phyloP scores from a whole-genome alignment of 805 yeast species.

The Cyberlindnera nakhonratchasimensis region DNA sequence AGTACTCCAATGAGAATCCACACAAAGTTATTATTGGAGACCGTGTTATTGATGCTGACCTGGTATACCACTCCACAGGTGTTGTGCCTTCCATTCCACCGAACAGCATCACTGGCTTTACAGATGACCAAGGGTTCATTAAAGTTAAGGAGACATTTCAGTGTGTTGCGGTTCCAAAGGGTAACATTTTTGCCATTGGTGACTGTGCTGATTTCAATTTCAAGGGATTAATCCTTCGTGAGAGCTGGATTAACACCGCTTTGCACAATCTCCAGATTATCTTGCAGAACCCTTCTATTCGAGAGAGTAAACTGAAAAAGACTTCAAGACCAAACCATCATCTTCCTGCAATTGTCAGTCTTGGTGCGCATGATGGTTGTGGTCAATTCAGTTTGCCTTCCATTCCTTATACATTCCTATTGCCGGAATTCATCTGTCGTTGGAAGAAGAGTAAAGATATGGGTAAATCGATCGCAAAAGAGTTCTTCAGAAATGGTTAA shows the following conservation, averaged over 20 bases:
- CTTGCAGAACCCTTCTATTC: neutral
- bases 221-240: slow-evolving; percentile 21
- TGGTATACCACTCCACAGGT: slow-evolving; percentile 20
- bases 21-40: slow-evolving; percentile 5
- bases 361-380: slow-evolving; percentile 28
- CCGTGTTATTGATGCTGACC: slow-evolving; percentile 19
- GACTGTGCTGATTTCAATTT: slow-evolving; percentile 28
- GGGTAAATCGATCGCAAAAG: neutral
- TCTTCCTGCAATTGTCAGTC: slow-evolving; percentile 14
- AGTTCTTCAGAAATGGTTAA: neutral
- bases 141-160: slow-evolving; percentile 25
- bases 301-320: neutral
- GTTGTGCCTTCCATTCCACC: slow-evolving; percentile 25
- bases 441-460: slow-evolving; percentile 7
- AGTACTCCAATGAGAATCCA: neutral
- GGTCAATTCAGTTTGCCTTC: slow-evolving; percentile 26
- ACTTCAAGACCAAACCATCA: slow-evolving; percentile 4
- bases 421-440: slow-evolving; percentile 24
- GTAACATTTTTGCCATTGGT: slow-evolving; percentile 34
- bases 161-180: slow-evolving; percentile 15
- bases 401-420: slow-evolving; percentile 16
- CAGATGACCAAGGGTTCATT: slow-evolving; percentile 20
- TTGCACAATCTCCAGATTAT: neutral
- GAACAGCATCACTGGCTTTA: slow-evolving; percentile 12
- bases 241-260: neutral